A percentile compares a stretch with the other conserved stretches of the same genome.
These are phyloP conservation scores for Carex cristatella DNA, from an alignment of 176 grass and related monocot species.

Conservation along the genomic window DNA sequence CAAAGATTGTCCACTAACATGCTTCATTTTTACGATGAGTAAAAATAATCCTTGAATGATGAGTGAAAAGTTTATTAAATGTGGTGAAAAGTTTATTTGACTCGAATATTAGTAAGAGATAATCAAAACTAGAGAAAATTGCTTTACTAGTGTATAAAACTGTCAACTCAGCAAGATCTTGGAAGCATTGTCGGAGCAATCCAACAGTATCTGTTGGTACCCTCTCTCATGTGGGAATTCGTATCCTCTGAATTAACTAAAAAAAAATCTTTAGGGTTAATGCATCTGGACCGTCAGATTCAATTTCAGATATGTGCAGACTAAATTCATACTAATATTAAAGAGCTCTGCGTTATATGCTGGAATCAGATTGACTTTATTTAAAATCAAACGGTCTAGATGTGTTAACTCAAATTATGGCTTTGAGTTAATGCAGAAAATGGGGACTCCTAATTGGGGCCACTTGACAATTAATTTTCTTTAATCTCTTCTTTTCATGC, in stretches of 20 bases:
- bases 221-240: neutral
- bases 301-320: no score
- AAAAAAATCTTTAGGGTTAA: no score
- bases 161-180: neutral
- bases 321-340: no score
- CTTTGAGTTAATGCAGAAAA: no score
- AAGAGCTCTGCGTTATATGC: no score
- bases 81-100: neutral
- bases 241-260: no score
- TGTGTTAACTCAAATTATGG: no score
- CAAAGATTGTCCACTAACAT: neutral
- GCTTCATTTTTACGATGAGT: neutral
- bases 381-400: no score
- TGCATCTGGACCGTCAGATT: no score
- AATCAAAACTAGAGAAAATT: neutral
- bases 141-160: neutral
- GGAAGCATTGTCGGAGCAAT: neutral
- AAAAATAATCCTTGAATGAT: neutral
- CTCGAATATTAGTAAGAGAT: neutral
- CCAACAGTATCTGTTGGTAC: neutral
- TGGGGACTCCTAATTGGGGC: neutral
- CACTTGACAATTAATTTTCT: constrained; percentile 18
- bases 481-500: constrained; percentile 19
- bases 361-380: no score
- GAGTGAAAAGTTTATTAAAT: neutral